phyloP scores from a whole-genome alignment of 495 filamentous ascomycete genomes.

The Astrothelium macrocarpum region DNA sequence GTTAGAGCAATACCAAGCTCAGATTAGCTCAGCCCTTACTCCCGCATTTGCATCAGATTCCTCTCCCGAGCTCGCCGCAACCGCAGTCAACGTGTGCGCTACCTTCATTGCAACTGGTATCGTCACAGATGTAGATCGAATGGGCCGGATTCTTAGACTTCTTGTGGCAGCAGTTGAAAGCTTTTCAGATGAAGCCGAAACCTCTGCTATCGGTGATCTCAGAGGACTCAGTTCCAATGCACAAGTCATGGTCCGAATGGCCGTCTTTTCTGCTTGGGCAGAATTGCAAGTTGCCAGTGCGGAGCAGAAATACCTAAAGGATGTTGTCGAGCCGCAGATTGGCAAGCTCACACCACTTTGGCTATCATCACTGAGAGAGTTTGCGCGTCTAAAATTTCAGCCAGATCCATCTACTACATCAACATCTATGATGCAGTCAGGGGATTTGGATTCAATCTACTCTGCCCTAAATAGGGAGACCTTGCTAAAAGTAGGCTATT shows the following conservation, averaged over 20 bases:
- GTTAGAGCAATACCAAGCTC: slow-evolving; percentile 95
- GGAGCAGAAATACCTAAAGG: slow-evolving; percentile 79
- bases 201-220: slow-evolving; percentile 83
- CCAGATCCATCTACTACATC: slow-evolving; percentile 88
- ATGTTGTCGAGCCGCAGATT: slow-evolving; percentile 86
- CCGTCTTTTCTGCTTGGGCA: slow-evolving; percentile 97
- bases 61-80: slow-evolving; percentile 86
- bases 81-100: slow-evolving; percentile 95
- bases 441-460: slow-evolving; percentile 81
- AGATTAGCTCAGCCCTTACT: slow-evolving; percentile 92
- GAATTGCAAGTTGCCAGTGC: slow-evolving; percentile 92
- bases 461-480: slow-evolving; percentile 91
- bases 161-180: slow-evolving; percentile 87
- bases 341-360: slow-evolving; percentile 81
- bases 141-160: slow-evolving; percentile 93
- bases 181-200: slow-evolving; percentile 71
- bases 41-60: slow-evolving; percentile 94
- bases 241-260: slow-evolving; percentile 95
- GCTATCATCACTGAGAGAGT: slow-evolving; percentile 88
- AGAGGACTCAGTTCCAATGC: slow-evolving; percentile 92
- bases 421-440: slow-evolving; percentile 60
- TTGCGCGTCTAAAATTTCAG: slow-evolving; percentile 87
- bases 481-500: slow-evolving; percentile 57
- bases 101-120: slow-evolving; percentile 95
- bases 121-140: slow-evolving; percentile 92